A percentile compares a stretch with the other conserved stretches of the same genome.
Conservation (phyloP, 306 rosid genomes). For the Rosa persica region DNA sequence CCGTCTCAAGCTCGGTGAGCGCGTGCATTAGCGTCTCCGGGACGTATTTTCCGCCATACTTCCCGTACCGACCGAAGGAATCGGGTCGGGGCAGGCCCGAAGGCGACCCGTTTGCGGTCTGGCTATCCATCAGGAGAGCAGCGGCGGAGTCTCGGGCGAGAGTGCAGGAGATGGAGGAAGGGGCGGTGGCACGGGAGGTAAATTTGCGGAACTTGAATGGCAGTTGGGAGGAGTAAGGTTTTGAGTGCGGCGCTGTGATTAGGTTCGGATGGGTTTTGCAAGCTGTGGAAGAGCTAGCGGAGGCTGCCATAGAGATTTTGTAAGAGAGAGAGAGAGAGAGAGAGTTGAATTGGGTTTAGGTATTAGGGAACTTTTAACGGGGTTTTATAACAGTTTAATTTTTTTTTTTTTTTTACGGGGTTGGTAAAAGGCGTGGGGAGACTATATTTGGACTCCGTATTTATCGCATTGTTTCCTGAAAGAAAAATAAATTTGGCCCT, state of each 20-base stretch:
- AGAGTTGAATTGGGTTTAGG: background rate
- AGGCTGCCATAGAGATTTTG: constrained; percentile 13
- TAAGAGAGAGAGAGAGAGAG: background rate
- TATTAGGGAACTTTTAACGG: background rate
- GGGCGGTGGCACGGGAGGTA: constrained; percentile 33
- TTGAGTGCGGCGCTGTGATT: constrained; percentile 20
- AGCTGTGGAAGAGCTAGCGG: constrained; percentile 16
- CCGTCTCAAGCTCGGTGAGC: constrained; percentile 77
- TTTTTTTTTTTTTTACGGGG: background rate
- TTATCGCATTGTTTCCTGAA: no score
- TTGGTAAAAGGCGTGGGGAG: background rate
- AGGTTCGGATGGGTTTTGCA: constrained; percentile 29
- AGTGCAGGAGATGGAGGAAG: constrained; percentile 48
- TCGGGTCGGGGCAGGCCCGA: constrained; percentile 58
- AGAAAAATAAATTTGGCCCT: no score
- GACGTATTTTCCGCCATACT: constrained; percentile 89
- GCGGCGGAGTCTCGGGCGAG: constrained; percentile 37
- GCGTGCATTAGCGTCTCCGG: constrained; percentile 96
- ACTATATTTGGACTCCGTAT: no score
- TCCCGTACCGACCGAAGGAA: constrained; percentile 84
- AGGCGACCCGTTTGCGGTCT: constrained; percentile 31
- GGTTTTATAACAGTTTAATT: background rate
- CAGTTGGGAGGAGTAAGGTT: constrained; percentile 33
- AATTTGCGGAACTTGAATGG: constrained; percentile 34
- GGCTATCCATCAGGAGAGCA: constrained; percentile 31